phyloP scores from a whole-genome alignment of 768 basidiomycete genomes.

The Pleurotus platypus region DNA sequence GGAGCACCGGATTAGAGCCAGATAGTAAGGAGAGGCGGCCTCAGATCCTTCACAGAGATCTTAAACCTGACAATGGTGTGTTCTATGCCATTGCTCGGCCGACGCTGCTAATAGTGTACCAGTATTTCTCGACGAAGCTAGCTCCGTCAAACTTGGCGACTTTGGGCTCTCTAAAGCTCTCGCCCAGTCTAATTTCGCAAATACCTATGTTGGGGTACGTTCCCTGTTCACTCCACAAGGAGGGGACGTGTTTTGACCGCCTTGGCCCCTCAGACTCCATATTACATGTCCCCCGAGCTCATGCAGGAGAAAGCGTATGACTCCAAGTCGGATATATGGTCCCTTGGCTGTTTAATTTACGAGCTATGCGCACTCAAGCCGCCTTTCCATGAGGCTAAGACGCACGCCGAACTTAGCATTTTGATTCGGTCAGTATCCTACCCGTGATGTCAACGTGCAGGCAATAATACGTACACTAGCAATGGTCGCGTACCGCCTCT shows the following conservation, averaged over 20 bases:
- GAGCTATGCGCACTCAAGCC: constrained; percentile 94
- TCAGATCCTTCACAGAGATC: constrained; percentile 88
- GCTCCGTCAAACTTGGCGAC: constrained; percentile 93
- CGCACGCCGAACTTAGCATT: constrained; percentile 80
- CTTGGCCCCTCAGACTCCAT: constrained; percentile 71
- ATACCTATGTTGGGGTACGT: constrained; percentile 94
- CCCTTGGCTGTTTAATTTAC: constrained; percentile 92
- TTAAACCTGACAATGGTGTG: constrained; percentile 97
- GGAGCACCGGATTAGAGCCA: constrained; percentile 33
- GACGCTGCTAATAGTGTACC: neutral
- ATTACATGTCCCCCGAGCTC: constrained; percentile 99
- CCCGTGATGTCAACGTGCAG: neutral
- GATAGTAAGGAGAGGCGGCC: constrained; percentile 54
- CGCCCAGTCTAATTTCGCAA: constrained; percentile 83
- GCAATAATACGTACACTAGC: constrained; percentile 26
- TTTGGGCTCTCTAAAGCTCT: constrained; percentile 96
- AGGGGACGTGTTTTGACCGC: neutral
- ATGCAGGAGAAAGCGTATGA: constrained; percentile 98
- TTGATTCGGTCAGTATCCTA: constrained; percentile 59
- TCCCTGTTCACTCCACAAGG: too few relatives aligned
- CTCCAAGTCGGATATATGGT: constrained; percentile 98
- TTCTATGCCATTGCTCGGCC: neutral
- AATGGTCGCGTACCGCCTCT: constrained; percentile 91
- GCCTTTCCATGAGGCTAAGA: constrained; percentile 91
- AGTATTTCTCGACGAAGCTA: constrained; percentile 89